Evolutionary conservation across 129 eudicot species (phyloP), one percentile per base, ranked within the genome.

Genomic region (Erigeron canadensis): DNA sequence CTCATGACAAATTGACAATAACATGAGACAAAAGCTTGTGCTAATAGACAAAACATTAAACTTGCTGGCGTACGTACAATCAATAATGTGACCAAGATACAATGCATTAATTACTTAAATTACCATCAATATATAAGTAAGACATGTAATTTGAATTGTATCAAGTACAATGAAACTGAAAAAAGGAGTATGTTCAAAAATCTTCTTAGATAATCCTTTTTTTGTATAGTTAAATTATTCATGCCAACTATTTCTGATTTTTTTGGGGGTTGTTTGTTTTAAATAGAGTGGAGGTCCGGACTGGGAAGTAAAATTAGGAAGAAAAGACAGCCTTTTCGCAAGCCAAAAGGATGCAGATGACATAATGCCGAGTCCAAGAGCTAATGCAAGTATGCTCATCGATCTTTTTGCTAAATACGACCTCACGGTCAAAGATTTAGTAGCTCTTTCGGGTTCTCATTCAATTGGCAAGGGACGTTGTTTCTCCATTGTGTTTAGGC

Each of bases 341-440:
- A 89, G 98, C 84, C 98, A 89, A 84, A 78, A 84, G 46, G 95
- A 85, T 50, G 80, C 97, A 7, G 79, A 90, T 65, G 83, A 84
- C 72, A 87, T 93, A 63, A 93, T 93, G 93, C 98, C 98, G 12
- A 93, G 98, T 70, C 98, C 98, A 3, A 80, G 96, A 73, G 86
- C 98, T 73, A 82, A 94, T 60, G 90, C 98, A 5, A 87, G 74
- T 40, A 54, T 10, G 50, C 91, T 94, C 61, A 86, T 87, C 8
- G 79, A 80, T 70, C 90, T 94, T 66, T 94, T 89, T 70, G 67
- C 69, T 11, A 84, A 54, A 66, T 84, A 59, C 61, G 78, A 89
- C 71, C 96, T 94, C 72, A 85, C 98, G 4, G 81, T 86, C 28
- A 72, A 79, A 73, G 97, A 94, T 67, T 59, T 94, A 6, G 98